Evolutionary conservation across 768 basidiomycete species (phyloP), one percentile per base, ranked within the genome.

Genomic region (Psilocybe tampanensis): DNA sequence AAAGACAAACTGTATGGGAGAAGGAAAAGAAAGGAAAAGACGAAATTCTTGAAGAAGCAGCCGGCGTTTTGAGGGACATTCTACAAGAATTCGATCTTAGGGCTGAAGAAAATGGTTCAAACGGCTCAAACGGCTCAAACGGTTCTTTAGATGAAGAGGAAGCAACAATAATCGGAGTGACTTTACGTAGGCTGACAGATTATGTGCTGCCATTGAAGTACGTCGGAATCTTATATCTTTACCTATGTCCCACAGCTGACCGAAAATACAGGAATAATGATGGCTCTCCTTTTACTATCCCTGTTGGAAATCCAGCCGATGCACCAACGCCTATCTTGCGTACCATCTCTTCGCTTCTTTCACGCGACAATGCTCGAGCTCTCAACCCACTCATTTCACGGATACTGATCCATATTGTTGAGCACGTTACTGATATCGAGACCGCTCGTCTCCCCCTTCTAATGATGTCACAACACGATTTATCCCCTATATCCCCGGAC

Each of bases 1-100:
- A 57, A 55, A 67, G 64, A 33, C 43, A 44, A 22, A 6, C 39
- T 21, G 42, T 47, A 44, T 65, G 64, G 68, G 66, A 73, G 55
- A 66, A 69, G 42, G 64, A 55, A 55, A 60, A 59, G 34, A 68
- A 71, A 39, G 74, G 76, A 32, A 77, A 75, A 59, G 86, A 87
- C 59, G 79, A 75, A 50, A 78, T 92, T 44, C 64, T 93, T 55
- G 82, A 86, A 44, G 91, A 93, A 69, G 82, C 83, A 5, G 84
- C 88, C 1, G 84, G 86, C 0, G 80, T 88, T 6, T 63, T 89
- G 58, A 87, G 85, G 66, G 91, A 92, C 60, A 79, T 90, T 4
- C 78, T 90, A 13, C 86, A 89, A 62, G 89, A 90, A 60, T 77
- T 88, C 47, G 89, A 91, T 59, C 80, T 82, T 19, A 76, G 82